These are phyloP conservation scores for Flagelloscypha sp. DNA, from an alignment of 768 basidiomycete genomes.

Conservation along the genomic window DNA sequence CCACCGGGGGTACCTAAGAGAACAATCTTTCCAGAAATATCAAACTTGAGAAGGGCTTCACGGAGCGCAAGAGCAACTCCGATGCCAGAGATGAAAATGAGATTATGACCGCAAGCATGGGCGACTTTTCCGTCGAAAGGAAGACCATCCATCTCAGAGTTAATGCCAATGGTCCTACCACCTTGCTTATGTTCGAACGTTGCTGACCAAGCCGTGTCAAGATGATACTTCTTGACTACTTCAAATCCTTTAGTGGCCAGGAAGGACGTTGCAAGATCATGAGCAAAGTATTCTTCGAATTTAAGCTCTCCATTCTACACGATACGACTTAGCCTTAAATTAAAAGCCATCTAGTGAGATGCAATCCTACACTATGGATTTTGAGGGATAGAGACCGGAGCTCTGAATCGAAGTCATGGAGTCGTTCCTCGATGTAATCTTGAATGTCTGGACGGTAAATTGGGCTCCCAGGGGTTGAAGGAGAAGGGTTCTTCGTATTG, in stretches of 20 bases:
- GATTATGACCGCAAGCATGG: conserved; percentile 77
- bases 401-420: conserved; percentile 45
- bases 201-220: conserved; percentile 73
- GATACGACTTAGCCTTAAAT: too few relatives aligned
- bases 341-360: background rate
- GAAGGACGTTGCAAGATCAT: conserved; percentile 61
- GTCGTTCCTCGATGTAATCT: conserved; percentile 48
- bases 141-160: conserved; percentile 83
- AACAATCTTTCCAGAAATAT: conserved; percentile 61
- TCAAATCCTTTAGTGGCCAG: conserved; percentile 59
- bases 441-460: conserved; percentile 53
- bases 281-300: conserved; percentile 69
- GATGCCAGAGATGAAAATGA: conserved; percentile 72
- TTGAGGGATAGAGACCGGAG: conserved; percentile 57
- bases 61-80: conserved; percentile 63
- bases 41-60: conserved; percentile 48
- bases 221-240: conserved; percentile 50
- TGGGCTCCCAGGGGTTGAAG: too few relatives aligned
- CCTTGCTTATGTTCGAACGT: conserved; percentile 56
- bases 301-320: conserved; percentile 63
- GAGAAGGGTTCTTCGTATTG: too few relatives aligned
- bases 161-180: conserved; percentile 66
- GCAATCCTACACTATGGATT: conserved; percentile 57
- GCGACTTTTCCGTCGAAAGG: too few relatives aligned
- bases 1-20: conserved; percentile 74